These are phyloP conservation scores for Pseudogymnoascus verrucosus DNA, from an alignment of 2,329 filamentous ascomycete species.

Conservation along the genomic window DNA sequence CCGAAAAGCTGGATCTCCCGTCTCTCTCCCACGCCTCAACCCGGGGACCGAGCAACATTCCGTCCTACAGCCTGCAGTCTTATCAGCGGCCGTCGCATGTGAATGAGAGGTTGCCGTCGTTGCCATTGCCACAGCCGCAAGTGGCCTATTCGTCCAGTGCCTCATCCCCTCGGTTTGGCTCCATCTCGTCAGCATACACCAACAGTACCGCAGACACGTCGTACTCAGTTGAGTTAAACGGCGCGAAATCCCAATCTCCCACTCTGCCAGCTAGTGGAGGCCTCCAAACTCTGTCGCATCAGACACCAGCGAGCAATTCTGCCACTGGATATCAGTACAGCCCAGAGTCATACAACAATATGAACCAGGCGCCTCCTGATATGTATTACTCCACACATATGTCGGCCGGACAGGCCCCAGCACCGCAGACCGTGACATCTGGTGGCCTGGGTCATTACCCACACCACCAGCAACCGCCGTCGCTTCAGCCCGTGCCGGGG, in stretches of 20 bases:
- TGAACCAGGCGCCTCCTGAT: conserved; percentile 77
- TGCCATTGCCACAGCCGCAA: conserved; percentile 60
- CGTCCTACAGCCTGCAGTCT: conserved; percentile 62
- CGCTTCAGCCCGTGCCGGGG: conserved; percentile 63
- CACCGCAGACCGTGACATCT: conserved; percentile 70
- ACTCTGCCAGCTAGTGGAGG: conserved; percentile 47
- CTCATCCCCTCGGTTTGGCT: conserved; percentile 69
- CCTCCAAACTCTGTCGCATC: conserved; percentile 34
- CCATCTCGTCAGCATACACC: conserved; percentile 57
- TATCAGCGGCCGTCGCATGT: conserved; percentile 56
- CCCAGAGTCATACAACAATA: conserved; percentile 39
- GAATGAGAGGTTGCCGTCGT: conserved; percentile 64
- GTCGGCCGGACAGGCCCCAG: conserved; percentile 66
- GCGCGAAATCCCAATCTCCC: conserved; percentile 71
- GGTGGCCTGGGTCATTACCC: conserved; percentile 66
- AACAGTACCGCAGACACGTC: conserved; percentile 35
- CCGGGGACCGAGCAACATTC: conserved; percentile 65
- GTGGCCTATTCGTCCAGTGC: conserved; percentile 59
- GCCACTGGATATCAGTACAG: conserved; percentile 35
- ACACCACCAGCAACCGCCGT: conserved; percentile 59
- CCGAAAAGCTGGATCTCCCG: conserved; percentile 92
- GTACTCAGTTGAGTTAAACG: conserved; percentile 36
- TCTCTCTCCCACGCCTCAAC: conserved; percentile 76
- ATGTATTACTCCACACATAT: conserved; percentile 82
- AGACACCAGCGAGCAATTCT: conserved; percentile 24